These are phyloP conservation scores for Endoconidiophora polonica DNA, from an alignment of 2,329 filamentous ascomycete genomes.

Conservation along the genomic window DNA sequence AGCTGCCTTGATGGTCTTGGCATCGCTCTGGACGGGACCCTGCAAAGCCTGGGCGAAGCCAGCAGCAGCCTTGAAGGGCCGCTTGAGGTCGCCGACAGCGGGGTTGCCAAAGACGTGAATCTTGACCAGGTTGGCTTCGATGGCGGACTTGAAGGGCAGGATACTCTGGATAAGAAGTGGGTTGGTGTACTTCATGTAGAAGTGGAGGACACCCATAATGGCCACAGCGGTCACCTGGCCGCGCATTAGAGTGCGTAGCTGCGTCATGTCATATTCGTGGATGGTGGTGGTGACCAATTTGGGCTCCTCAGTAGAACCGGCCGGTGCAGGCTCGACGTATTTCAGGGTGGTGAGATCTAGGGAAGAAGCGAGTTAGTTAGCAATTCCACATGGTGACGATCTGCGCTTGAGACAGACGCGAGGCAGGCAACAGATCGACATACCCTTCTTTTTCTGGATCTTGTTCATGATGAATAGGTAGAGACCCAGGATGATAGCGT, in stretches of 20 bases:
- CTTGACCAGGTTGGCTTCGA: constrained; percentile 93
- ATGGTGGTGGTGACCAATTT: constrained; percentile 95
- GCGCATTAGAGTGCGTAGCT: constrained; percentile 72
- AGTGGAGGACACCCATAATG: constrained; percentile 98
- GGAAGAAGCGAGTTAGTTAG: constrained; percentile 12
- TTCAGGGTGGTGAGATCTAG: constrained; percentile 91
- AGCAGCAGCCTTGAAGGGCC: constrained; percentile 77
- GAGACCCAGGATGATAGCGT: constrained; percentile 68
- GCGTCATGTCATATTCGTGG: constrained; percentile 80
- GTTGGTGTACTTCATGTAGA: constrained; percentile 99
- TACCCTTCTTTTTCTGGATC: constrained; percentile 97
- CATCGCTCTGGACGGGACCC: constrained; percentile 70
- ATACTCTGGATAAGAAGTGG: constrained; percentile 96
- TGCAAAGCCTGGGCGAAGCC: constrained; percentile 71
- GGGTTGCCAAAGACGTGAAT: constrained; percentile 81
- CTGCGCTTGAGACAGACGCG: neutral
- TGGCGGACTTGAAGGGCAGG: constrained; percentile 86
- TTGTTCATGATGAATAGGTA: constrained; percentile 72
- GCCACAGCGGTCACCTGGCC: constrained; percentile 86
- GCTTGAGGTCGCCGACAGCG: constrained; percentile 77
- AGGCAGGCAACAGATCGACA: constrained; percentile 16
- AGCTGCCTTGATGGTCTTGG: constrained; percentile 67
- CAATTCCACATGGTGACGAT: neutral
- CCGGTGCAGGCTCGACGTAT: constrained; percentile 88
- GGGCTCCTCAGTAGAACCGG: constrained; percentile 85